These are phyloP conservation scores for Suillus ampliporus DNA, from an alignment of 768 basidiomycete genomes.

Conservation along the genomic window DNA sequence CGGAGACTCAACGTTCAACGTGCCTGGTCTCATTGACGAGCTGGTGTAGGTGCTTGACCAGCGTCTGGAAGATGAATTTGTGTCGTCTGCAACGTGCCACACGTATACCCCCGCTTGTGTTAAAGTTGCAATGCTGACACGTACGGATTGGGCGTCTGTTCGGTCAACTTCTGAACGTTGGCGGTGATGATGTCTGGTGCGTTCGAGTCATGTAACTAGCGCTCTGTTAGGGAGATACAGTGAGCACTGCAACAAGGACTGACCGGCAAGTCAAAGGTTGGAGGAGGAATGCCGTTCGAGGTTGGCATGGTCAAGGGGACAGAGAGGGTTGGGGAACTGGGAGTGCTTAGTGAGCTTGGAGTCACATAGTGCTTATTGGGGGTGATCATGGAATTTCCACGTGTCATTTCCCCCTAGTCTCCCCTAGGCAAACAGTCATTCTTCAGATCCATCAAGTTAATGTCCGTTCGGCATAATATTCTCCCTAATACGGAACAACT, in stretches of 20 bases:
- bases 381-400: too few relatives aligned
- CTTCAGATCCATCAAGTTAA: too few relatives aligned
- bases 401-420: too few relatives aligned
- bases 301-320: slow-evolving; percentile 1
- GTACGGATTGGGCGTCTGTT: slow-evolving; percentile 46
- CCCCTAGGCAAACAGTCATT: too few relatives aligned
- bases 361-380: neutral
- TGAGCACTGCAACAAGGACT: slow-evolving; percentile 16
- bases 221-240: neutral
- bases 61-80: slow-evolving; percentile 52
- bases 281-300: slow-evolving; percentile 39
- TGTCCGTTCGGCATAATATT: too few relatives aligned
- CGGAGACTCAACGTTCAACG: slow-evolving; percentile 18
- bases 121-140: slow-evolving; percentile 14
- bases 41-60: slow-evolving; percentile 74
- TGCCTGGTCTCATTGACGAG: slow-evolving; percentile 74
- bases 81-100: slow-evolving; percentile 37
- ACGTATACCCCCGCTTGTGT: neutral
- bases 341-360: too few relatives aligned
- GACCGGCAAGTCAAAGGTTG: slow-evolving; percentile 47
- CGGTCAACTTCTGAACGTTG: slow-evolving; percentile 49
- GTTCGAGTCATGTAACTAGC: slow-evolving; percentile 53
- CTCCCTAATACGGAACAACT: too few relatives aligned
- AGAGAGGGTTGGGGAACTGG: neutral
- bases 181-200: slow-evolving; percentile 53